phyloP scores from a whole-genome alignment of 2,329 filamentous ascomycete genomes.

The Diaporthe sp. region DNA sequence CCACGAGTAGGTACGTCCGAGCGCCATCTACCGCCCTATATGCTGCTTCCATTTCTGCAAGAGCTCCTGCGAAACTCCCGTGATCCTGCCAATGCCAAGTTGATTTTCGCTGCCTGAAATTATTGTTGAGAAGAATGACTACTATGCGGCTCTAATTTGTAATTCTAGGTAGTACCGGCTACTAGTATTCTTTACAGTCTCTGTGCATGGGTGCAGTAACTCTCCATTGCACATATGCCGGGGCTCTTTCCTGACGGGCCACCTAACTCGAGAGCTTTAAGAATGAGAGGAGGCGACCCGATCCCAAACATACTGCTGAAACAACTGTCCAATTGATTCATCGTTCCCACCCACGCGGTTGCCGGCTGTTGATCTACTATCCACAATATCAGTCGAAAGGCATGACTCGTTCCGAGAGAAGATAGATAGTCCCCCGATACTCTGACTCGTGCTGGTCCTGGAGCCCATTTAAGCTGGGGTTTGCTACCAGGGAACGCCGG shows the following conservation, averaged over 20 bases:
- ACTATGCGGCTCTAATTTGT: background rate
- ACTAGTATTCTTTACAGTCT: background rate
- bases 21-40: background rate
- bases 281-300: background rate
- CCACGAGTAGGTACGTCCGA: background rate
- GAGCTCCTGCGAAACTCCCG: background rate
- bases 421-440: background rate
- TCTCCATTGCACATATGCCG: background rate
- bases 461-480: background rate
- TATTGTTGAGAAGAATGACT: background rate
- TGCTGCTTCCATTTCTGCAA: background rate
- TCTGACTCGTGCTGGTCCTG: slow-evolving; percentile 1
- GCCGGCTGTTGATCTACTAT: background rate
- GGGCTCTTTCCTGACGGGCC: background rate
- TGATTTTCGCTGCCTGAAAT: background rate
- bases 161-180: background rate
- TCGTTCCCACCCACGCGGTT: background rate
- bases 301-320: background rate
- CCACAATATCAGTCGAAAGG: background rate
- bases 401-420: slow-evolving; percentile 15
- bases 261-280: background rate
- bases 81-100: background rate
- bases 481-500: background rate
- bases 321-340: slow-evolving; percentile 3
- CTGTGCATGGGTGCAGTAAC: background rate